Percentiles rank a stretch among this genome's conserved stretches.
phyloP scores from a whole-genome alignment of 495 filamentous ascomycete genomes.

The Tricharina praecox region DNA sequence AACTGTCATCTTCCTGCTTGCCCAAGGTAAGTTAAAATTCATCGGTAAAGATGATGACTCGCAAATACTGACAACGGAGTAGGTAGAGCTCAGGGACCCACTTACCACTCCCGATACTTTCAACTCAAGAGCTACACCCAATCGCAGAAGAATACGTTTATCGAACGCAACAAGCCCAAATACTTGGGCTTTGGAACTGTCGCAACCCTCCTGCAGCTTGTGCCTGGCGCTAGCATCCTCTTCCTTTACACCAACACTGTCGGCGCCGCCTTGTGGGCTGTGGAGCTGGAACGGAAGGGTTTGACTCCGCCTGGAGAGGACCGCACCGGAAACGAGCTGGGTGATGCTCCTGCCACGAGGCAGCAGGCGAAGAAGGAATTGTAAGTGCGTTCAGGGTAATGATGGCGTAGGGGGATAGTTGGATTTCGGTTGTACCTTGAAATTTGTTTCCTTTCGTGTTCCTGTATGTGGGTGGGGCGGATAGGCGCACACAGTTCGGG shows the following conservation, averaged over 20 bases:
- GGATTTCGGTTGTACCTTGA: too few species aligned
- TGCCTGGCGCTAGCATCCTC: conserved; percentile 62
- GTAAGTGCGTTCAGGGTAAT: background rate
- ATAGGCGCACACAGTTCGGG: too few species aligned
- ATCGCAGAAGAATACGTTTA: conserved; percentile 9
- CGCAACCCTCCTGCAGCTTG: conserved; percentile 36
- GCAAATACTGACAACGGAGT: background rate
- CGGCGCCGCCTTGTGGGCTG: conserved; percentile 89
- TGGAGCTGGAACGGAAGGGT: conserved; percentile 55
- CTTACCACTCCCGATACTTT: conserved; percentile 43
- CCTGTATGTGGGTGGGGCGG: too few species aligned
- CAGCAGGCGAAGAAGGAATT: conserved; percentile 14
- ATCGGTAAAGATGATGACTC: background rate
- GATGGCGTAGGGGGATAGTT: background rate
- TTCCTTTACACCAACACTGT: conserved; percentile 68
- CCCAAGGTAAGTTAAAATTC: conserved; percentile 40
- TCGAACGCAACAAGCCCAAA: conserved; percentile 16
- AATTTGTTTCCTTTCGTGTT: too few species aligned
- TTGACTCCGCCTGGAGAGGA: background rate
- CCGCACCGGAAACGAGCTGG: conserved; percentile 10
- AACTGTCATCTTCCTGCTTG: conserved; percentile 56
- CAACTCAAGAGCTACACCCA: conserved; percentile 55
- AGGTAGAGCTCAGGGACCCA: conserved; percentile 13
- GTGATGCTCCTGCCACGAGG: conserved; percentile 8
- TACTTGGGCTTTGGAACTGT: conserved; percentile 21